Evolutionary conservation across 1,139 yeast genomes (phyloP).

Genomic region (Zygosaccharomyces pseudobailii): DNA sequence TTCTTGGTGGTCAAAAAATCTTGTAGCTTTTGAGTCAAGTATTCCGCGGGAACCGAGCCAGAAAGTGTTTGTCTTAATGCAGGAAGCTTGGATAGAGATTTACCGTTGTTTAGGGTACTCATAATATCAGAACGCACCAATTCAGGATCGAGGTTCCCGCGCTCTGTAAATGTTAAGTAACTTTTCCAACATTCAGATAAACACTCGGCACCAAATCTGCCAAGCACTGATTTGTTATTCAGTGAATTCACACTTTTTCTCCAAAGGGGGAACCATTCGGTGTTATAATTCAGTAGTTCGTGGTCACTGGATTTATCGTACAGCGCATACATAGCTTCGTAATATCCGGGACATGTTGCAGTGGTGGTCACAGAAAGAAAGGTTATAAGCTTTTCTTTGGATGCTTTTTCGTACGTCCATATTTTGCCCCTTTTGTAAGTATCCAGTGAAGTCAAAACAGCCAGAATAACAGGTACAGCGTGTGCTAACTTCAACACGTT

Average conservation of each 20-base stretch:
- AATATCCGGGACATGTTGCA: conserved; percentile 49
- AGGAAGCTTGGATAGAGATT: conserved; percentile 10
- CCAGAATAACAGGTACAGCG: conserved; percentile 46
- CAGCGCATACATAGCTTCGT: conserved; percentile 30
- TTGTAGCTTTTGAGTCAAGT: conserved; percentile 11
- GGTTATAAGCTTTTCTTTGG: conserved; percentile 41
- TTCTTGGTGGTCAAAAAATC: conserved; percentile 3
- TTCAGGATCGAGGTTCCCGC: conserved; percentile 4
- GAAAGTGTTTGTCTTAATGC: conserved; percentile 12
- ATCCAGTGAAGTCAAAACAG: conserved; percentile 43
- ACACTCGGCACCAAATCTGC: conserved; percentile 22
- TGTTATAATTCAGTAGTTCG: conserved; percentile 14
- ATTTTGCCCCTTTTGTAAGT: conserved; percentile 39
- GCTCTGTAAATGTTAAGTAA: conserved; percentile 15
- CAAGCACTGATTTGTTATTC: conserved; percentile 22
- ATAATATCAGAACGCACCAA: conserved; percentile 7
- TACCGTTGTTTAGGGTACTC: conserved; percentile 15
- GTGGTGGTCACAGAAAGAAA: conserved; percentile 51
- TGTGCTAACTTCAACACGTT: conserved; percentile 42
- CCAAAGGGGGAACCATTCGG: conserved; percentile 29
- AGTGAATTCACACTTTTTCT: conserved; percentile 17
- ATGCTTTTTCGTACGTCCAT: conserved; percentile 49
- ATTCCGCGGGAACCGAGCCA: conserved; percentile 7
- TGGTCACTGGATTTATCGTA: conserved; percentile 11
- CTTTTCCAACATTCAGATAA: conserved; percentile 26